Evolutionary conservation across 164 flowering plant genomes (phyloP).

Genomic region (Magnolia officinalis): DNA sequence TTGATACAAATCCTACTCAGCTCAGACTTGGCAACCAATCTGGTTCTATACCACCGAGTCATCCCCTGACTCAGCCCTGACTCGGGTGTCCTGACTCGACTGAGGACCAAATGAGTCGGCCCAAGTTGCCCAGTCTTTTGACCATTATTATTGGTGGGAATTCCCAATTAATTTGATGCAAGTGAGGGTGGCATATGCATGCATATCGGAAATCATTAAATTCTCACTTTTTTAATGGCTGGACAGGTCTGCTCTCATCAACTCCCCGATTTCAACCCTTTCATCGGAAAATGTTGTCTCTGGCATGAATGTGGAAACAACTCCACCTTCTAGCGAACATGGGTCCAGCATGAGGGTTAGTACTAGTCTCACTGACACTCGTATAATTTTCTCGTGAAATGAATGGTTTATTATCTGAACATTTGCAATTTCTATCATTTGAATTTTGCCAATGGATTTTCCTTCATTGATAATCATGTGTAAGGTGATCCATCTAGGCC

Average conservation of each 20-base stretch:
- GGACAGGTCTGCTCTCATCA: conserved; percentile 50
- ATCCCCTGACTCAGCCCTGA: too few relatives aligned
- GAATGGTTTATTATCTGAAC: background rate
- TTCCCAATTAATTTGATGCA: too few relatives aligned
- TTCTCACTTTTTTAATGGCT: conserved; percentile 13
- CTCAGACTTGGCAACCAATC: too few relatives aligned
- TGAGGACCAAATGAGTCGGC: background rate
- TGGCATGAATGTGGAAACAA: conserved; percentile 28
- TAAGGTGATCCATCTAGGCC: too few relatives aligned
- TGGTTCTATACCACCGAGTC: too few relatives aligned
- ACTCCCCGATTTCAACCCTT: conserved; percentile 30
- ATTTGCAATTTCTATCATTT: too few relatives aligned
- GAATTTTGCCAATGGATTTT: too few relatives aligned
- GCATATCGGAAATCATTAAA: background rate
- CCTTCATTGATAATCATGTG: too few relatives aligned
- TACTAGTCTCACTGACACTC: background rate
- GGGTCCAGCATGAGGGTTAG: conserved; percentile 47
- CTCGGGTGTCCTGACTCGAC: background rate
- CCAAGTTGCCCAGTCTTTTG: background rate
- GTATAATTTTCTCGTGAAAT: too few relatives aligned
- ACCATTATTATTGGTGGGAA: too few relatives aligned
- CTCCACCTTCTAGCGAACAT: conserved; percentile 38
- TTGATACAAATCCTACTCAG: too few relatives aligned
- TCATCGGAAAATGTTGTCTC: conserved; percentile 49
- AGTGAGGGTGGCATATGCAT: too few relatives aligned